Evolutionary conservation across 2,329 filamentous ascomycete genomes (phyloP), one percentile per base, ranked within the genome.

Genomic region (Ophiostoma angusticollis): DNA sequence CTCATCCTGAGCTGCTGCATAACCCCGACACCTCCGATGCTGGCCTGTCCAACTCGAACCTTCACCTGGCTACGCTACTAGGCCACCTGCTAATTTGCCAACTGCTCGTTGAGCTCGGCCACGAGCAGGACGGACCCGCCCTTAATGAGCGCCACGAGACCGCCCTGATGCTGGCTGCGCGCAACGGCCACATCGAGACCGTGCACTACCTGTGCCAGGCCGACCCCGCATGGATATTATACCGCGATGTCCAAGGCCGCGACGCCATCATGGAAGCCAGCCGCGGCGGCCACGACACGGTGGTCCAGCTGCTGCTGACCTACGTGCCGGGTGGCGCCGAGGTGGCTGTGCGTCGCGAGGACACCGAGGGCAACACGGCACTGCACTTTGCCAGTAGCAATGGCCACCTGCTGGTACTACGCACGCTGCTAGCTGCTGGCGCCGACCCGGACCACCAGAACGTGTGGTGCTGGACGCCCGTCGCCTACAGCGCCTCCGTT

Each of bases 331-430:
- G 60, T n/a, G 72, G 72, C 12, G 62, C 70, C 0, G 56, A 58
- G 17, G 61, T 62, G 1, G 69, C 72, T 3, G 67, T 82, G 6
- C 64, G 65, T 32, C 63, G 68, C 22, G 64, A 67, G 4, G 85
- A 93, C 52, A 52, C 67, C 1, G 72, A 80, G 42, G 85, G 85
- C n/a, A 91, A 93, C 54, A 93, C 84, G 3, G 82, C 84, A 0
- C 64, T 93, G 31, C 85, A 93, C 59, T 86, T 91, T 60, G 86
- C 86, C 11, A 84, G 78, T 51, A 80, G 80, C 32, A 83, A 83
- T 51, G 85, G 85, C 1, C 81, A 89, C 49, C 58, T 93, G 32
- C 74, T 86, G 39, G 80, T 84, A 1, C 61, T 93, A 39, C 68
- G 85, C 31, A 80, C 85, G 25, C 64, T 93, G 38, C 67, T 93